Evolutionary conservation across 148 eudicot genomes (phyloP).

Genomic region (Cornus suecica): DNA sequence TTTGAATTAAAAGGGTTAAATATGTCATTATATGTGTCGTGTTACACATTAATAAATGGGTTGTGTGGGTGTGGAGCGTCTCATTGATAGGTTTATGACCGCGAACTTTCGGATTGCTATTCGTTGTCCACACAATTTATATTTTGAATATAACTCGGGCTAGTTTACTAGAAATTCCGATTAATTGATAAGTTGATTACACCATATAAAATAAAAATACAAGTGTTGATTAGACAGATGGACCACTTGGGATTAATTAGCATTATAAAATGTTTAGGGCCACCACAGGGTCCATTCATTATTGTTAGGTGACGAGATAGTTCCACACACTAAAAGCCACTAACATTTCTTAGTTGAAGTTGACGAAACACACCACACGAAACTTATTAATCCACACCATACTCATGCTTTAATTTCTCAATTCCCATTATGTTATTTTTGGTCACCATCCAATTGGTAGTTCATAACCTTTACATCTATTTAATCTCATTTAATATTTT

Average conservation of each 20-base stretch:
- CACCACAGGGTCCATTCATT: background rate
- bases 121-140: too few relatives aligned
- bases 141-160: too few relatives aligned
- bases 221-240: background rate
- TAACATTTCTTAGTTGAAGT: conserved; percentile 1
- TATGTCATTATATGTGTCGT: too few relatives aligned
- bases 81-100: too few relatives aligned
- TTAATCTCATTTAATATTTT: too few relatives aligned
- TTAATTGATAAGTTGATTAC: conserved; percentile 7
- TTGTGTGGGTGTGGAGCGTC: too few relatives aligned
- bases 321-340: background rate
- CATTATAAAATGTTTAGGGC: background rate
- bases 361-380: conserved; percentile 3
- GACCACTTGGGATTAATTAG: background rate
- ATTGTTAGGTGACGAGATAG: background rate
- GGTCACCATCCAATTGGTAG: too few relatives aligned
- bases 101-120: too few relatives aligned
- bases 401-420: background rate
- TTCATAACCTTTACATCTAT: too few relatives aligned
- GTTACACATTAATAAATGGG: too few relatives aligned
- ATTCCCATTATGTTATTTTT: background rate
- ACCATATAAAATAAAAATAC: background rate
- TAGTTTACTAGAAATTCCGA: background rate
- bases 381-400: background rate
- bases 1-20: too few relatives aligned